Conservation (phyloP, 2,329 filamentous ascomycete genomes). For the Albophoma yamanashiensis region DNA sequence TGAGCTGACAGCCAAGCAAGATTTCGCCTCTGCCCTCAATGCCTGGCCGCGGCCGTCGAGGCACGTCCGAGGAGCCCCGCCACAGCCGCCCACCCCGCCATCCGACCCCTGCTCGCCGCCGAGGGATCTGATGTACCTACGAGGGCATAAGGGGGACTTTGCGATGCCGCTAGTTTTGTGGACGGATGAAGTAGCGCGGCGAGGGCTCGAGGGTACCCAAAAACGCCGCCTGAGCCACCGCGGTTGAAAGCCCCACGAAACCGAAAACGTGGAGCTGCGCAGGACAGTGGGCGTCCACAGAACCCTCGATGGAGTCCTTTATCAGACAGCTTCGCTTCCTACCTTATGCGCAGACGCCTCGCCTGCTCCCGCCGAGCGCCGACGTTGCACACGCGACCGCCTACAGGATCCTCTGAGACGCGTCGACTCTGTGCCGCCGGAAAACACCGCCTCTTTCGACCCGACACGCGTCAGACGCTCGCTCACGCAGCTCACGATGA, state of each 20-base stretch:
- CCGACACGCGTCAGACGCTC: neutral
- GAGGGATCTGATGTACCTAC: neutral
- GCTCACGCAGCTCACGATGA: constrained; percentile 28
- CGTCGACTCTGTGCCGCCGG: neutral
- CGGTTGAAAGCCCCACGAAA: neutral
- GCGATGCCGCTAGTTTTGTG: neutral
- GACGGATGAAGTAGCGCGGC: neutral
- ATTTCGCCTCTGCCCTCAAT: neutral
- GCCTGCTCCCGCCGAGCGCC: neutral
- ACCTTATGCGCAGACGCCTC: neutral
- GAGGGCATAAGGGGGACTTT: neutral
- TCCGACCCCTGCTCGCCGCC: neutral
- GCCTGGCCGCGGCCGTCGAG: neutral
- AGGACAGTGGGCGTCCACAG: neutral
- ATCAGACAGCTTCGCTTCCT: neutral
- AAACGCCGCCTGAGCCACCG: neutral
- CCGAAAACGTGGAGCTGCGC: neutral
- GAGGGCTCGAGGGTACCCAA: neutral
- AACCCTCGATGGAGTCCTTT: neutral
- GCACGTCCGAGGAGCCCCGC: neutral
- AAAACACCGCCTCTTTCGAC: neutral
- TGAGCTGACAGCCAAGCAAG: neutral
- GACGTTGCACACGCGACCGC: constrained; percentile 2
- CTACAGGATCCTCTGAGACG: neutral
- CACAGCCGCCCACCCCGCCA: neutral